Evolutionary conservation across 202 grass and related monocot genomes (phyloP), one percentile per base, ranked within the genome.

Genomic region (Brachypodium distachyon): DNA sequence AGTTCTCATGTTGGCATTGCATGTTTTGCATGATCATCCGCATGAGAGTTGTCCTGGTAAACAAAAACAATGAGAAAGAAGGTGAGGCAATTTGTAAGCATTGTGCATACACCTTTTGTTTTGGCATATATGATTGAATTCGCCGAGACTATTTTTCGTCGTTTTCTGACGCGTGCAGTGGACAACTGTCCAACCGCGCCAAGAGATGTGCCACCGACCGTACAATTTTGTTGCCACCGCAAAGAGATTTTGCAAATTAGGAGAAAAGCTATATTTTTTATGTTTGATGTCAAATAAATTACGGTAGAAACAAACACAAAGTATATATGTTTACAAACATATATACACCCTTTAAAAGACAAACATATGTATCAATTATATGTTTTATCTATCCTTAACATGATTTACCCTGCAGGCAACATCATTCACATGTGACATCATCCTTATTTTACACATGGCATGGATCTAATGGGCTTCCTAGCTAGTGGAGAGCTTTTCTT

Each of bases 401-500:
- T n/a, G n/a, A n/a, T n/a, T 67, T 5, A 3, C 40, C 44, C 25
- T 9, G 4, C 59, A 26, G 34, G 32, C 12, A 44, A 23, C 60
- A 26, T 68, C 49, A 77, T 50, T 71, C 54, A 74, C 12, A 59
- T 12, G 28, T 34, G 52, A 50, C 10, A 42, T 42, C 33, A 48
- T 64, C 33, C 58, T 78, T 78, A 59, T 72, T 82, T 52, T 50
- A 31, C 32, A 32, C 38, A 51, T 78, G 49, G 23, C 44, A 81
- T 36, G 39, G 21, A 81, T 61, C 34, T 68, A 75, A 55, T 77
- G 9, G 17, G n/a, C n/a, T n/a, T n/a, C n/a, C 12, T 17, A 82
- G 57, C 27, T 27, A 80, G 69, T 60, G 73, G 73, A 67, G 82
- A 82, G 48, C 14, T 43, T 79, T 82, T 83, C 3, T 17, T 39